Base-by-base conservation (phyloP, 345 rosid species). In the Eucalyptus microcorys region DNA sequence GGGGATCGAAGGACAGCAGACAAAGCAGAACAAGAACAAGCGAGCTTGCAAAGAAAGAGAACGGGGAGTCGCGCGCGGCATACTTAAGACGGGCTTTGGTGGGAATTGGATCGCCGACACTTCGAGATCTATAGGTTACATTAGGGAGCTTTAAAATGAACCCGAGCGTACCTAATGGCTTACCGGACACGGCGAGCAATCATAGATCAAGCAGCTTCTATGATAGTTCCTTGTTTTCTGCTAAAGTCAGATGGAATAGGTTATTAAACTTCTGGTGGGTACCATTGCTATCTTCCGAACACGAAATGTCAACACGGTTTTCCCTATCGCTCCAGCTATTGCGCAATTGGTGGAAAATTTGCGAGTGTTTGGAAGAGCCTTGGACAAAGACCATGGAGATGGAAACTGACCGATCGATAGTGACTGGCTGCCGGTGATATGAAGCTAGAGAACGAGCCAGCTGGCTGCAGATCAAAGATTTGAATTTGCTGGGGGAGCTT, bases 81-180 rank as follows among this genome's bases (percentile, higher is more conserved):
- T 61, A 6, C 68, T 61, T 3, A 61, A 30, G 0, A 0, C 0
- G 7, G 17, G 34, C 4, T 30, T 64, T 5, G 34, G 71, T 30
- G 4, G 2, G 57, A 7, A 52, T n/a, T 0, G 37, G 71, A 64
- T 64, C 4, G 4, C 19, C 8, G 7, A 14, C 4, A 64, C 4
- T n/a, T 37, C 0, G 19, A 64, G 17, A 61, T 61, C 16, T 7
- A 30, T 64, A 14, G 7, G 19, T 47, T 5, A 1, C 32, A 12
- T 27, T 5, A 12, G 32, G 68, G 14, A 2, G 68, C 68, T 12
- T 59, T 3, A 59, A 5, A 59, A 27, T 14, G 7, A 59, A 59
- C 68, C 30, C 8, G 32, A 27, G 32, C 3, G 12, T 12, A 1
- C 15, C 64, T 24, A 4, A 57, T 9, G 27, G 59, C 30, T 61